A percentile compares a stretch with the other conserved stretches of the same genome.
phyloP scores from a whole-genome alignment of 2,329 filamentous ascomycete genomes.

The Trichoderma sp. region DNA sequence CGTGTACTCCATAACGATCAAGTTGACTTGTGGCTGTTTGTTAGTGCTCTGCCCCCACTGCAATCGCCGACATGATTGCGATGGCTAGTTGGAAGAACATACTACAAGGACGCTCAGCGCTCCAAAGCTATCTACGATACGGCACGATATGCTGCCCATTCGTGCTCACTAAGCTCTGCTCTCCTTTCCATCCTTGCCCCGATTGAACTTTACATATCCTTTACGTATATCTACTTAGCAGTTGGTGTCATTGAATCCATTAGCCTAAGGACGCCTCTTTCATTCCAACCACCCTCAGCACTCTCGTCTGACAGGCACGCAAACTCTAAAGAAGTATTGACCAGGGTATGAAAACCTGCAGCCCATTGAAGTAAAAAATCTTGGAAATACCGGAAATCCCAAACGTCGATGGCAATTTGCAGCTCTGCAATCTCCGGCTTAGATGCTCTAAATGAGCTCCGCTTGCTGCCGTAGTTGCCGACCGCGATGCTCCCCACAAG shows the following conservation, averaged over 20 bases:
- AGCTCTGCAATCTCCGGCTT: background rate
- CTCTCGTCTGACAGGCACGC: constrained; percentile 7
- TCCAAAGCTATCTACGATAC: background rate
- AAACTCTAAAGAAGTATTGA: background rate
- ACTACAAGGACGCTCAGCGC: background rate
- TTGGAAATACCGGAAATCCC: background rate
- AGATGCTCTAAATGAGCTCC: background rate
- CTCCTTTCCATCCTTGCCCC: background rate
- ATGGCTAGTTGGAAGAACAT: background rate
- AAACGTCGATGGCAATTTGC: background rate
- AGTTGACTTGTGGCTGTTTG: background rate
- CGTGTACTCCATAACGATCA: background rate
- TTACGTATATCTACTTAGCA: background rate
- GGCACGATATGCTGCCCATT: background rate
- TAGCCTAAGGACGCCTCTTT: background rate
- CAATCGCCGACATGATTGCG: background rate
- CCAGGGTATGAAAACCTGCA: background rate
- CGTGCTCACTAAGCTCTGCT: background rate
- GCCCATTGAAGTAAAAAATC: background rate
- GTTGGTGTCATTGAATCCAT: background rate
- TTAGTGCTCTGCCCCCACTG: background rate
- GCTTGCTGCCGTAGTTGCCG: constrained; percentile 10
- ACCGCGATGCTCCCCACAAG: background rate
- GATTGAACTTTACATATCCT: background rate
- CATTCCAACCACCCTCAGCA: background rate